Conservation (phyloP, 2,329 filamentous ascomycete species). For the Fusarium floridanum region DNA sequence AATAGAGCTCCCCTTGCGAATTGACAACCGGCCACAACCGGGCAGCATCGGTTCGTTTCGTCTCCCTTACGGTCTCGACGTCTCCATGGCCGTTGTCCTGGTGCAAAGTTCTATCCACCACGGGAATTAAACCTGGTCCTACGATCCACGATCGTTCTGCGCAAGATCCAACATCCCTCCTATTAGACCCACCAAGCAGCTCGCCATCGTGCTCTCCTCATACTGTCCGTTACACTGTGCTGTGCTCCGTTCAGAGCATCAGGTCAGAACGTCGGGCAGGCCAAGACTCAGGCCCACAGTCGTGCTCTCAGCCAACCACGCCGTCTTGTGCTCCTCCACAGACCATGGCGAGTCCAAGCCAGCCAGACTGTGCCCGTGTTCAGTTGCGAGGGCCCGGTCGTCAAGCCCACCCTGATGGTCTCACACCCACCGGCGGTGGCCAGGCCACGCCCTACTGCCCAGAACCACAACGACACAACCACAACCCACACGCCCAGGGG, state of each 20-base stretch:
- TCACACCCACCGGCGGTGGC: slow-evolving; percentile 37
- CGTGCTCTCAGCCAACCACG: slow-evolving; percentile 25
- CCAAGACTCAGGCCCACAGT: slow-evolving; percentile 23
- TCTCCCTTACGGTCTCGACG: slow-evolving; percentile 17
- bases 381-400: slow-evolving; percentile 10
- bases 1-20: background rate
- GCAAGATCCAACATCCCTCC: slow-evolving; percentile 37
- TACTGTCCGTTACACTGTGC: slow-evolving; percentile 12
- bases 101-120: slow-evolving; percentile 26
- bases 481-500: slow-evolving; percentile 42
- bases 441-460: slow-evolving; percentile 20
- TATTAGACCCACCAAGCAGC: slow-evolving; percentile 25
- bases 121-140: slow-evolving; percentile 39
- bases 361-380: slow-evolving; percentile 30
- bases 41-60: slow-evolving; percentile 36
- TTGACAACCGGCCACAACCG: slow-evolving; percentile 27
- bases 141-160: slow-evolving; percentile 45
- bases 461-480: slow-evolving; percentile 13
- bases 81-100: slow-evolving; percentile 16
- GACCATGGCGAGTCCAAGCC: slow-evolving; percentile 19
- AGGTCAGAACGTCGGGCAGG: slow-evolving; percentile 38
- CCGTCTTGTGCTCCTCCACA: slow-evolving; percentile 1
- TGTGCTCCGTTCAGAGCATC: slow-evolving; percentile 13
- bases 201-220: slow-evolving; percentile 13
- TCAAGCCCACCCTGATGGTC: slow-evolving; percentile 33